Evolutionary conservation across 805 yeast species (phyloP).

Genomic region (Teunomyces lycoperdinae): DNA sequence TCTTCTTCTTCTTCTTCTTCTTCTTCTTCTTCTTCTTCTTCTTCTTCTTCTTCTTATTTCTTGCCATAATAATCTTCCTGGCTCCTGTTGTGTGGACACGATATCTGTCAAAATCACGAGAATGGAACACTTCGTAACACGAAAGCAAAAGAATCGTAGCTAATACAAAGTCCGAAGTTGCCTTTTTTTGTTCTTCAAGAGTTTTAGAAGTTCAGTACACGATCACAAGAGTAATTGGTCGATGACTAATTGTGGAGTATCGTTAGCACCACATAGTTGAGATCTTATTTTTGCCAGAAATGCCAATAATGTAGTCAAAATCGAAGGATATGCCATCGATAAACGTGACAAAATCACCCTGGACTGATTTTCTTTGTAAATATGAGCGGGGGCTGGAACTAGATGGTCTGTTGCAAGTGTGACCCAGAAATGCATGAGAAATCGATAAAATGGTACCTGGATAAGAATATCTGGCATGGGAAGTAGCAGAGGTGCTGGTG

Average conservation of each 20-base stretch:
- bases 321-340: slow-evolving; percentile 58
- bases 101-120: slow-evolving; percentile 50
- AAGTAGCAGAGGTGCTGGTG: slow-evolving; percentile 31
- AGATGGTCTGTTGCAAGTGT: slow-evolving; percentile 57
- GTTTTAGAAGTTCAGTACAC: slow-evolving; percentile 51
- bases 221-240: slow-evolving; percentile 56
- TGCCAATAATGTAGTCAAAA: slow-evolving; percentile 54
- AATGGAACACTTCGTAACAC: slow-evolving; percentile 50
- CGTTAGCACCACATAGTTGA: slow-evolving; percentile 17
- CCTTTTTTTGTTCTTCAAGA: slow-evolving; percentile 49
- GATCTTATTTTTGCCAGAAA: slow-evolving; percentile 35
- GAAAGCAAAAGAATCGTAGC: slow-evolving; percentile 59
- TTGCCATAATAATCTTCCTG: slow-evolving; percentile 54
- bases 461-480: slow-evolving; percentile 57
- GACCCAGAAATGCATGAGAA: slow-evolving; percentile 61
- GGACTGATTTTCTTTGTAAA: slow-evolving; percentile 64
- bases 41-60: no score
- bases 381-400: slow-evolving; percentile 61
- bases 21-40: no score
- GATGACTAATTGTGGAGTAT: slow-evolving; percentile 37
- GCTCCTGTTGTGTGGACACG: slow-evolving; percentile 68
- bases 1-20: no score
- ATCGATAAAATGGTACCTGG: slow-evolving; percentile 58
- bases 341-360: slow-evolving; percentile 60
- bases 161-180: slow-evolving; percentile 64